phyloP scores from a whole-genome alignment of 768 basidiomycete genomes.

The Fistulinella prunicolor region DNA sequence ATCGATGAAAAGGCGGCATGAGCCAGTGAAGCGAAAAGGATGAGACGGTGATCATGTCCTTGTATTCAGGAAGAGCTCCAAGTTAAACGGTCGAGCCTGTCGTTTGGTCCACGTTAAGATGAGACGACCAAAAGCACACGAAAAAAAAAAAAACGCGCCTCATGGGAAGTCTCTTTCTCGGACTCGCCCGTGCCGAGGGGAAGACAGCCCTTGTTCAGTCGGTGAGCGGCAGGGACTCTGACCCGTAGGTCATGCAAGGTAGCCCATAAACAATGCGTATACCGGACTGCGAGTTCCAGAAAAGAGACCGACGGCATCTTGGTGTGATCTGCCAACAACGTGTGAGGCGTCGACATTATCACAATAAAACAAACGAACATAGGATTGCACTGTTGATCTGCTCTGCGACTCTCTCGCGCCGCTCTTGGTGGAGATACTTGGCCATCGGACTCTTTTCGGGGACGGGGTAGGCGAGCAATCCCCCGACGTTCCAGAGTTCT shows the following conservation, averaged over 20 bases:
- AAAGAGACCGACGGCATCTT: slow-evolving; percentile 53
- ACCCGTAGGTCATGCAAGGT: slow-evolving; percentile 49
- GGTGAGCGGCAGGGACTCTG: slow-evolving; percentile 39
- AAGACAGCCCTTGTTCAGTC: slow-evolving; percentile 43
- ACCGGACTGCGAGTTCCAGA: slow-evolving; percentile 62
- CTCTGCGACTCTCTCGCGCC: slow-evolving; percentile 81
- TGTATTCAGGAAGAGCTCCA: slow-evolving; percentile 49
- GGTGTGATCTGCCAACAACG: slow-evolving; percentile 42
- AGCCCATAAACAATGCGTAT: slow-evolving; percentile 62
- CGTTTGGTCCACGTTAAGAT: neutral
- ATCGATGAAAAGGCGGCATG: neutral
- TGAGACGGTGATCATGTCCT: slow-evolving; percentile 36
- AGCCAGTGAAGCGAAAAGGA: neutral
- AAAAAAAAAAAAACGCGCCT: slow-evolving; percentile 30
- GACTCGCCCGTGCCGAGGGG: slow-evolving; percentile 35
- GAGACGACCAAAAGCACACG: neutral
- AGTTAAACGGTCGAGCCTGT: slow-evolving; percentile 52
- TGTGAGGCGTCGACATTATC: neutral
- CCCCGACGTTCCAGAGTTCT: slow-evolving; percentile 73
- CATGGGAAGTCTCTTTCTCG: slow-evolving; percentile 35
- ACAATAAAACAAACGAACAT: slow-evolving; percentile 45
- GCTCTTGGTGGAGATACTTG: slow-evolving; percentile 70
- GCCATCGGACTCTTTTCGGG: slow-evolving; percentile 75
- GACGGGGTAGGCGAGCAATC: slow-evolving; percentile 77
- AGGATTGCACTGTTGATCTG: slow-evolving; percentile 87